phyloP scores from a whole-genome alignment of 164 flowering plant genomes.

The Umbellularia californica region DNA sequence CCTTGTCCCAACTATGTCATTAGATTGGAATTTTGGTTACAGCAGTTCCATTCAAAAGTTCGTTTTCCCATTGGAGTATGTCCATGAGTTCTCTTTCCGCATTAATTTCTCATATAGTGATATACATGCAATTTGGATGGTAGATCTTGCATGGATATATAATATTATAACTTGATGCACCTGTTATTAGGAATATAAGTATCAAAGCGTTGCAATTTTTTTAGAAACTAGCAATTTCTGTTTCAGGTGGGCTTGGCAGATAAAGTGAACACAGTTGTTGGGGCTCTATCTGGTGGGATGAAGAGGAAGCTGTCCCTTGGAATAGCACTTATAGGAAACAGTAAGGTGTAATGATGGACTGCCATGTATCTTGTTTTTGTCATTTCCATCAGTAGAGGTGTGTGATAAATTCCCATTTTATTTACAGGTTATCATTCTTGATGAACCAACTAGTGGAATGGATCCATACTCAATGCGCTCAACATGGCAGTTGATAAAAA shows the following conservation, averaged over 20 bases:
- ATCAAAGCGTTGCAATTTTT: too few relatives aligned
- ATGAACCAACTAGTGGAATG: conserved; percentile 99
- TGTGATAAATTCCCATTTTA: background rate
- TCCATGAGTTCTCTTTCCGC: too few relatives aligned
- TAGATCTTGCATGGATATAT: background rate
- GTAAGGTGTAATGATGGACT: conserved; percentile 56
- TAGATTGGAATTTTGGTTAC: too few relatives aligned
- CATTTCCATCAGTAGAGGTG: conserved; percentile 7
- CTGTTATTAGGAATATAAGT: too few relatives aligned
- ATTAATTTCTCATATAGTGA: too few relatives aligned
- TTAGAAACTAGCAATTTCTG: background rate
- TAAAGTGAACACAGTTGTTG: conserved; percentile 60
- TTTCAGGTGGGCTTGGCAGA: conserved; percentile 87
- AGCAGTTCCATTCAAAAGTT: too few relatives aligned
- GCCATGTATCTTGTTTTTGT: background rate
- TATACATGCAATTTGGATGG: background rate
- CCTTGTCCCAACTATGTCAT: too few relatives aligned
- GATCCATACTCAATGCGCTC: conserved; percentile 99
- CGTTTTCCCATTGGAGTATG: too few relatives aligned
- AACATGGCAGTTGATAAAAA: conserved; percentile 96
- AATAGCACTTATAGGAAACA: conserved; percentile 87
- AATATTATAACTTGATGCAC: too few relatives aligned
- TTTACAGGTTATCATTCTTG: conserved; percentile 82
- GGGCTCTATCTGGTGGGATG: conserved; percentile 97
- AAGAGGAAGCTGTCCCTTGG: conserved; percentile 94